Evolutionary conservation across 2,329 filamentous ascomycete genomes (phyloP).

Genomic region (Microsporum audouinii): DNA sequence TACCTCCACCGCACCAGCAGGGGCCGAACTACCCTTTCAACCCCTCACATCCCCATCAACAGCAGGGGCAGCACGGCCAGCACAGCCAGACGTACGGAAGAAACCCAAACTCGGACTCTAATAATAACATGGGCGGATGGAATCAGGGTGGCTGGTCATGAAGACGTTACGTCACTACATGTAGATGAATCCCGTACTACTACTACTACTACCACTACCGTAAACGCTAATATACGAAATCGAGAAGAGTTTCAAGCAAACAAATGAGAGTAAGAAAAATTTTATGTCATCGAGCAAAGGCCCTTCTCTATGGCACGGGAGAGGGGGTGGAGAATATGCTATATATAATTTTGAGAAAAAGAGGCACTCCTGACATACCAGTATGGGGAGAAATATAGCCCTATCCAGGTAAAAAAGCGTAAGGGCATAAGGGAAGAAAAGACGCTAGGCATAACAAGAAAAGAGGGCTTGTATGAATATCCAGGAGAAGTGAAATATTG

Average conservation of each 20-base stretch:
- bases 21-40: neutral
- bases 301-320: neutral
- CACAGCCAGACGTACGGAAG: conserved; percentile 6
- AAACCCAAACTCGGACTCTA: neutral
- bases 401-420: neutral
- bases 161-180: neutral
- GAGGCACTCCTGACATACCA: neutral
- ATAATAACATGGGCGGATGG: conserved; percentile 8
- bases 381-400: neutral
- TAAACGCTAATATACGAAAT: neutral
- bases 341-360: neutral
- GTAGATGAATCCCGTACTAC: neutral
- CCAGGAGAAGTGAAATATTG: neutral
- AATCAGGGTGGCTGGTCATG: conserved; percentile 13
- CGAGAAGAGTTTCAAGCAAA: neutral
- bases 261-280: neutral
- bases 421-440: neutral
- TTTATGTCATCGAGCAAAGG: neutral
- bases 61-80: conserved; percentile 18
- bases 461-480: neutral
- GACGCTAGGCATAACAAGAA: neutral
- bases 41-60: conserved; percentile 14
- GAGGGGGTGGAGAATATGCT: neutral
- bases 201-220: neutral
- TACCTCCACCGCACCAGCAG: conserved; percentile 4